Evolutionary conservation across 192 early-diverging fungal species (phyloP).

Genomic region (Entomortierella lignicola): DNA sequence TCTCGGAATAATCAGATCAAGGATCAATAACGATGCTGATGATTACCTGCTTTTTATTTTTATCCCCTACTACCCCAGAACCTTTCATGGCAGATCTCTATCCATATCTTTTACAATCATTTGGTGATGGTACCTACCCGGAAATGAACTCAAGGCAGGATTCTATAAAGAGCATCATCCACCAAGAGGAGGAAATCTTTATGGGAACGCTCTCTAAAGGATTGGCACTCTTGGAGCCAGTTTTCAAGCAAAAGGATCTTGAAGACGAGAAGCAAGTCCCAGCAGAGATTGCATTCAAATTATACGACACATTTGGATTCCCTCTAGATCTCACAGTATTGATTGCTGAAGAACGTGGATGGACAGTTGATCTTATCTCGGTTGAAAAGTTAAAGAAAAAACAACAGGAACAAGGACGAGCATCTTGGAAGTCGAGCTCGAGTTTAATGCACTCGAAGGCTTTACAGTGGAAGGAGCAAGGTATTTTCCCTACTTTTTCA

Average conservation of each 20-base stretch:
- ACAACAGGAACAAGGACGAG: constrained; percentile 58
- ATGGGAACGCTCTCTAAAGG: constrained; percentile 62
- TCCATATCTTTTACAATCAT: constrained; percentile 57
- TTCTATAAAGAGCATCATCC: constrained; percentile 56
- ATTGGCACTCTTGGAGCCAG: constrained; percentile 55
- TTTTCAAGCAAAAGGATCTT: constrained; percentile 56
- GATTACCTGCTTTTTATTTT: neutral
- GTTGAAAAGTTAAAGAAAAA: constrained; percentile 58
- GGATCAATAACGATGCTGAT: neutral
- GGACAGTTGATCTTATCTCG: constrained; percentile 62
- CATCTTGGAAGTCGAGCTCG: constrained; percentile 59
- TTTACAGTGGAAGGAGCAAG: constrained; percentile 38
- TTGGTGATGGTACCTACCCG: constrained; percentile 55
- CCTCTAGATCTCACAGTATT: constrained; percentile 65
- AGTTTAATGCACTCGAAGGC: constrained; percentile 28
- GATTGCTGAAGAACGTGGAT: constrained; percentile 68
- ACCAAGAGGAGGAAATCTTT: constrained; percentile 62
- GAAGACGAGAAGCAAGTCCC: constrained; percentile 50
- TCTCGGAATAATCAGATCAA: neutral
- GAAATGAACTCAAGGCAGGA: constrained; percentile 55
- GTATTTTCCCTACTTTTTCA: constrained; percentile 58
- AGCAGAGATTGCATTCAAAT: constrained; percentile 60
- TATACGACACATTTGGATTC: constrained; percentile 71
- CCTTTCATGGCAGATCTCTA: constrained; percentile 64
- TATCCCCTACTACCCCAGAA: too few species aligned